phyloP scores from a whole-genome alignment of 768 basidiomycete species.

The Tylopilus felleus region DNA sequence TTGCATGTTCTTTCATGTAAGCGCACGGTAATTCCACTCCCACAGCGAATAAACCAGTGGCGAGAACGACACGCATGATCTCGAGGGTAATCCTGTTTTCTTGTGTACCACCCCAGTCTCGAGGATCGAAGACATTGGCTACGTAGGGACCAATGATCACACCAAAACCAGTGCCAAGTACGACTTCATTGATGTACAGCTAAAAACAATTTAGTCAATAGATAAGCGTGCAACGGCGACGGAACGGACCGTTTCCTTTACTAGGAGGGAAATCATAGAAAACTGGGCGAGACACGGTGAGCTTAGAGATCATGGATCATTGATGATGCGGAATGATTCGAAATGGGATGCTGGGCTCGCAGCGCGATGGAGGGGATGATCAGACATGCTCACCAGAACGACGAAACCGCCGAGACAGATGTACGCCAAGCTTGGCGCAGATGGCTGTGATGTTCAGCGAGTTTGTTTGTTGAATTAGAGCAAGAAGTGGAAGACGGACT shows the following conservation, averaged over 20 bases:
- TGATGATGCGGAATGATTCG: background rate
- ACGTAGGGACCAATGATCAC: conserved; percentile 67
- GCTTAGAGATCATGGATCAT: background rate
- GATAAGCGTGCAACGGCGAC: background rate
- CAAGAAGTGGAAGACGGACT: conserved; percentile 18
- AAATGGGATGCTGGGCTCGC: background rate
- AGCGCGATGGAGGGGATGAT: background rate
- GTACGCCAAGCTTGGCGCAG: conserved; percentile 53
- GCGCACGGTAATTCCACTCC: conserved; percentile 88
- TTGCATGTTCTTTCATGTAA: conserved; percentile 80
- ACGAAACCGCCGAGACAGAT: conserved; percentile 59
- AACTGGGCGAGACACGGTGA: conserved; percentile 46
- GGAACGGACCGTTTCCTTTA: conserved; percentile 68
- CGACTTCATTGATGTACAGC: conserved; percentile 91
- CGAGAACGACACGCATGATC: conserved; percentile 84
- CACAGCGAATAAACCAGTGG: conserved; percentile 89
- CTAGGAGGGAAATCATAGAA: conserved; percentile 75
- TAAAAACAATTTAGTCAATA: conserved; percentile 23
- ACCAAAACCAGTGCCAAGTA: conserved; percentile 75
- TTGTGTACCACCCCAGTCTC: conserved; percentile 63
- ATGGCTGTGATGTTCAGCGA: conserved; percentile 40
- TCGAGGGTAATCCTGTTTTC: conserved; percentile 74
- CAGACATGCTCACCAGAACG: conserved; percentile 38
- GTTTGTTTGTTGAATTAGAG: conserved; percentile 15
- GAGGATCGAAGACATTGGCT: conserved; percentile 70